Conservation (phyloP, 331 rosid species). For the Telfairia occidentalis region DNA sequence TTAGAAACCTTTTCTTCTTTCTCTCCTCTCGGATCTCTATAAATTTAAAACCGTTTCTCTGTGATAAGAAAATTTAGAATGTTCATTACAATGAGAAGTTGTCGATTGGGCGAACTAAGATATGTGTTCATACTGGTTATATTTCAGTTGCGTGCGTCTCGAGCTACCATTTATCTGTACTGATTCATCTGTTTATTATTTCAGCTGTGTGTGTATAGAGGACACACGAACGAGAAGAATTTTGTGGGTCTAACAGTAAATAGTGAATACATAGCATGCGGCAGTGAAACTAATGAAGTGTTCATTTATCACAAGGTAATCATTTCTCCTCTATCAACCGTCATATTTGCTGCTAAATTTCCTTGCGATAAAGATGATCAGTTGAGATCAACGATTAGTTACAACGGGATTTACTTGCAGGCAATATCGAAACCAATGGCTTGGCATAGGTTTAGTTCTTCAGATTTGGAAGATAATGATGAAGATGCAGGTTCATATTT, state of each 20-base stretch:
- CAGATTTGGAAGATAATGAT: slow-evolving; percentile 53
- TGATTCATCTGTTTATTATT: neutral
- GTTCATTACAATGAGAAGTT: neutral
- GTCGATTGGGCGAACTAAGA: neutral
- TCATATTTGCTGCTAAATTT: neutral
- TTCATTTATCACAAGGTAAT: slow-evolving; percentile 88
- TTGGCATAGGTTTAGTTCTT: slow-evolving; percentile 71
- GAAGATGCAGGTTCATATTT: slow-evolving; percentile 87
- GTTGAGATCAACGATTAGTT: neutral
- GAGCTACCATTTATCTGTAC: neutral
- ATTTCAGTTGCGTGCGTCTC: no score
- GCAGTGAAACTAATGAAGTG: slow-evolving; percentile 94
- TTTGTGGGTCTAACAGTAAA: slow-evolving; percentile 89
- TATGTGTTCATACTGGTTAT: neutral
- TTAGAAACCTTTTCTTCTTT: neutral
- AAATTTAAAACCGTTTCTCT: neutral
- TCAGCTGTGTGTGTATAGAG: slow-evolving; percentile 75
- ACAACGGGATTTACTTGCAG: slow-evolving; percentile 32
- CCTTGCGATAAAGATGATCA: neutral
- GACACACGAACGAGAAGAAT: slow-evolving; percentile 95
- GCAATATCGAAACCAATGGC: slow-evolving; percentile 82
- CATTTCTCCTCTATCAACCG: slow-evolving; percentile 1
- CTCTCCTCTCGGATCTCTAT: neutral
- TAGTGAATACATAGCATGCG: slow-evolving; percentile 83
- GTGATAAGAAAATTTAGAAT: neutral